A percentile compares a stretch with the other conserved stretches of the same genome.
phyloP scores from a whole-genome alignment of 768 basidiomycete species.

The Pleurotus djamor region DNA sequence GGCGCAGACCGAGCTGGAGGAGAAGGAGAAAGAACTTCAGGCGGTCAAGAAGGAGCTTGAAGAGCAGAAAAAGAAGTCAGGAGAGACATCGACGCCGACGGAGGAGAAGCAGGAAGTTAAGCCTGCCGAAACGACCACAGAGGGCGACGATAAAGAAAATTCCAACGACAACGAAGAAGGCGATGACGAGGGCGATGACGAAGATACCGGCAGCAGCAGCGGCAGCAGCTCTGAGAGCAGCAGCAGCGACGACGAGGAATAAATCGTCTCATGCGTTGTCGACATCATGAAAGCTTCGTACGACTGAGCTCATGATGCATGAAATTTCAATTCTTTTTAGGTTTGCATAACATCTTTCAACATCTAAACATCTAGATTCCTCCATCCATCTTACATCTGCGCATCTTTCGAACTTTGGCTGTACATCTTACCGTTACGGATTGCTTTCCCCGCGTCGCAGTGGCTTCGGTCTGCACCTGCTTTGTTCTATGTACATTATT shows the following conservation, averaged over 20 bases:
- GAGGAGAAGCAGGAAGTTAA: slow-evolving; percentile 20
- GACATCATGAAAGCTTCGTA: not conserved
- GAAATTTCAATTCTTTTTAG: no score
- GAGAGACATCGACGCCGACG: slow-evolving; percentile 16
- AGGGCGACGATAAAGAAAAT: slow-evolving; percentile 20
- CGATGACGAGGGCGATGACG: slow-evolving; percentile 20
- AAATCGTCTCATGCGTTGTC: not conserved
- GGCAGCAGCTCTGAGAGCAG: not conserved
- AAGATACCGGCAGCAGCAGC: slow-evolving; percentile 5
- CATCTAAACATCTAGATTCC: no score
- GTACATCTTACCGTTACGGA: no score
- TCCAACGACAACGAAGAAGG: slow-evolving; percentile 21
- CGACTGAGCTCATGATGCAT: no score
- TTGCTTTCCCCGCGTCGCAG: no score
- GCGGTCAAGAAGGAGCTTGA: slow-evolving; percentile 48
- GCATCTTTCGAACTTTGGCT: no score
- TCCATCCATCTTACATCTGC: no score
- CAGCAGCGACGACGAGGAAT: not conserved
- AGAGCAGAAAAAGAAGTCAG: slow-evolving; percentile 32
- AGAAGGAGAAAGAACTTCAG: slow-evolving; percentile 59
- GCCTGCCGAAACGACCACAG: slow-evolving; percentile 20
- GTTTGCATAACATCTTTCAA: no score
- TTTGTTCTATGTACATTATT: no score
- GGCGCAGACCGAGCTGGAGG: slow-evolving; percentile 61
- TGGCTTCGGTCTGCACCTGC: no score